phyloP scores from a whole-genome alignment of 1,139 yeast genomes.

The Saccharomyces uvarum region DNA sequence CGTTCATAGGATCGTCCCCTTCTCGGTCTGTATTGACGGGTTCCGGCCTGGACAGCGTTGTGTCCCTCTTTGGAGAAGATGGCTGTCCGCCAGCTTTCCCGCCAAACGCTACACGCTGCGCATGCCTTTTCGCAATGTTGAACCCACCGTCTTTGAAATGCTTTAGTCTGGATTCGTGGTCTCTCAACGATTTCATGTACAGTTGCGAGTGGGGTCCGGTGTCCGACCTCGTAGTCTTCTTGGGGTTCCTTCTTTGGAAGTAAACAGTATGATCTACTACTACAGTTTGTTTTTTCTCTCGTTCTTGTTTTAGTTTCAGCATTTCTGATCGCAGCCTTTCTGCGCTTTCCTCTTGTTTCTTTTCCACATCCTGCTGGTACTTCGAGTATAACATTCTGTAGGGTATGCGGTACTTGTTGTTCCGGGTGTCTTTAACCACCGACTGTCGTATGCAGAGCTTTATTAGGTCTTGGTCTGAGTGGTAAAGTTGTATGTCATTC shows the following conservation, averaged over 20 bases:
- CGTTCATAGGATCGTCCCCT: neutral
- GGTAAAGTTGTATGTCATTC: conserved; percentile 9
- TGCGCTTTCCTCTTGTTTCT: conserved; percentile 45
- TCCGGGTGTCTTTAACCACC: conserved; percentile 16
- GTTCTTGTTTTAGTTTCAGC: conserved; percentile 38
- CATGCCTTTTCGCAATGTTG: conserved; percentile 8
- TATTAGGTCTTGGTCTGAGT: conserved; percentile 10
- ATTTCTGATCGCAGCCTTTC: conserved; percentile 42
- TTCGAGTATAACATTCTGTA: conserved; percentile 37
- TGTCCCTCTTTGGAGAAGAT: neutral
- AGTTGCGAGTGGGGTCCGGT: conserved; percentile 11
- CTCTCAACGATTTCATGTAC: conserved; percentile 18
- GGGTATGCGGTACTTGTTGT: conserved; percentile 32
- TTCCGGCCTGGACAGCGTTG: neutral
- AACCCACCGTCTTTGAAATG: conserved; percentile 22
- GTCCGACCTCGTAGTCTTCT: conserved; percentile 5
- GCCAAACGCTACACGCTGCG: conserved; percentile 24
- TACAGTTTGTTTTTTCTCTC: conserved; percentile 41
- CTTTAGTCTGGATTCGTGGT: conserved; percentile 17
- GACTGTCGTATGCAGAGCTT: conserved; percentile 9
- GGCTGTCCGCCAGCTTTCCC: conserved; percentile 13
- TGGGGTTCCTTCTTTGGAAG: conserved; percentile 2
- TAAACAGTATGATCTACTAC: conserved; percentile 26
- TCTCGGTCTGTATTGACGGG: neutral
- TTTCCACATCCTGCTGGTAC: conserved; percentile 40